Conservation (phyloP, 2,329 filamentous ascomycete species). For the Colletotrichum kahawae region DNA sequence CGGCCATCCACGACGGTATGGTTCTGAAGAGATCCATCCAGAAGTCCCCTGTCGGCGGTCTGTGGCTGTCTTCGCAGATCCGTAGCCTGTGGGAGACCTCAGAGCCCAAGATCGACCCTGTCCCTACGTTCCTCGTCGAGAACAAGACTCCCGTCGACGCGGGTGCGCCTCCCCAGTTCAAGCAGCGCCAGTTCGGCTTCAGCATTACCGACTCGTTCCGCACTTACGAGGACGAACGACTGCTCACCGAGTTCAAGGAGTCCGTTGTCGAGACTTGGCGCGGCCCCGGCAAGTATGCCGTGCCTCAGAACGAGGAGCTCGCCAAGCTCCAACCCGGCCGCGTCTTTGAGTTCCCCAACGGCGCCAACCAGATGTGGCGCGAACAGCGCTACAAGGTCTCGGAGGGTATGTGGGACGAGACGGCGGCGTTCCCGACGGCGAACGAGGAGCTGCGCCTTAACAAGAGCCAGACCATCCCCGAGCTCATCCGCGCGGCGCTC, state of each 20-base stretch:
- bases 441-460: slow-evolving; percentile 50
- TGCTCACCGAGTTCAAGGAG: slow-evolving; percentile 96
- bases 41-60: slow-evolving; percentile 82
- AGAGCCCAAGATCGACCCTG: slow-evolving; percentile 73
- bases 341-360: slow-evolving; percentile 96
- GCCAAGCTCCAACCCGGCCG: slow-evolving; percentile 76
- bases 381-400: slow-evolving; percentile 84
- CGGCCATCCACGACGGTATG: slow-evolving; percentile 92
- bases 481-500: slow-evolving; percentile 79
- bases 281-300: slow-evolving; percentile 71
- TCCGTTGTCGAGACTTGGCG: slow-evolving; percentile 94
- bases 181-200: slow-evolving; percentile 71
- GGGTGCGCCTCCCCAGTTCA: slow-evolving; percentile 77
- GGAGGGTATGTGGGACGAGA: slow-evolving; percentile 91
- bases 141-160: slow-evolving; percentile 91
- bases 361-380: slow-evolving; percentile 94
- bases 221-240: slow-evolving; percentile 86
- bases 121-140: slow-evolving; percentile 86
- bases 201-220: slow-evolving; percentile 74
- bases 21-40: slow-evolving; percentile 90
- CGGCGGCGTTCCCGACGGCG: slow-evolving; percentile 65
- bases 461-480: slow-evolving; percentile 80
- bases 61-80: slow-evolving; percentile 90
- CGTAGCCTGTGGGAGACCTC: slow-evolving; percentile 77
- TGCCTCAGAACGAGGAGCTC: slow-evolving; percentile 76